A percentile compares a stretch with the other conserved stretches of the same genome.
These are phyloP conservation scores for Austroboletus novae-zelandiae DNA, from an alignment of 1,284 basidiomycete genomes.

Conservation along the genomic window DNA sequence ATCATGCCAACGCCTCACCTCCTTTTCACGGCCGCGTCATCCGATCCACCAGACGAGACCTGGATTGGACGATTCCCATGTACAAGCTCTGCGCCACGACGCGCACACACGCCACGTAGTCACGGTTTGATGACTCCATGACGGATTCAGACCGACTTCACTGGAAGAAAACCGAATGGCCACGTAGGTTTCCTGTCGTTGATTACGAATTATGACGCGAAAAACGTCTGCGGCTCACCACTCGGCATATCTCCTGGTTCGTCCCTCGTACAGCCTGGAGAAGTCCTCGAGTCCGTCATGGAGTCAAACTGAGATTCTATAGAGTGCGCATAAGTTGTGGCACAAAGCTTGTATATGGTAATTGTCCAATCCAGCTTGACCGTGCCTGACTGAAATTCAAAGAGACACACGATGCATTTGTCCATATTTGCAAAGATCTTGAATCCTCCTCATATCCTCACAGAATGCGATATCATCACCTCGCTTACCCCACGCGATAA, in stretches of 20 bases:
- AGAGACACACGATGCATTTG: no score
- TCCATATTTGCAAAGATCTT: slow-evolving; percentile 33
- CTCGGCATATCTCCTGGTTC: slow-evolving; percentile 45
- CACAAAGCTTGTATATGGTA: slow-evolving; percentile 30
- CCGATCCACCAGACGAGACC: not conserved
- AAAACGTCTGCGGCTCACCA: slow-evolving; percentile 27
- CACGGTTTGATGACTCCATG: slow-evolving; percentile 17
- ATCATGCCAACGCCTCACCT: slow-evolving; percentile 27
- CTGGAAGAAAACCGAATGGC: no score
- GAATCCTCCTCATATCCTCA: slow-evolving; percentile 31
- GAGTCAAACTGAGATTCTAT: no score
- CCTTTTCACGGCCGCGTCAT: slow-evolving; percentile 5
- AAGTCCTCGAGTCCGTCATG: slow-evolving; percentile 40
- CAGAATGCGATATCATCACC: slow-evolving; percentile 6
- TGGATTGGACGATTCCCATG: slow-evolving; percentile 29
- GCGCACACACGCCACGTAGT: slow-evolving; percentile 32
- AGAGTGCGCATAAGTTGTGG: slow-evolving; percentile 35
- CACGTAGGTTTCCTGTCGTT: no score
- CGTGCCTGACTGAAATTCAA: not conserved
- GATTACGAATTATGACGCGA: no score
- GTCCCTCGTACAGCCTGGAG: slow-evolving; percentile 35
- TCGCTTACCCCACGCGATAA: slow-evolving; percentile 37
- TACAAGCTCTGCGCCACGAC: slow-evolving; percentile 34
- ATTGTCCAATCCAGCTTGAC: slow-evolving; percentile 22
- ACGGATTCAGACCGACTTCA: slow-evolving; percentile 33